phyloP scores from a whole-genome alignment of 352 stramenopile genomes.

The Phytophthora hibernalis region DNA sequence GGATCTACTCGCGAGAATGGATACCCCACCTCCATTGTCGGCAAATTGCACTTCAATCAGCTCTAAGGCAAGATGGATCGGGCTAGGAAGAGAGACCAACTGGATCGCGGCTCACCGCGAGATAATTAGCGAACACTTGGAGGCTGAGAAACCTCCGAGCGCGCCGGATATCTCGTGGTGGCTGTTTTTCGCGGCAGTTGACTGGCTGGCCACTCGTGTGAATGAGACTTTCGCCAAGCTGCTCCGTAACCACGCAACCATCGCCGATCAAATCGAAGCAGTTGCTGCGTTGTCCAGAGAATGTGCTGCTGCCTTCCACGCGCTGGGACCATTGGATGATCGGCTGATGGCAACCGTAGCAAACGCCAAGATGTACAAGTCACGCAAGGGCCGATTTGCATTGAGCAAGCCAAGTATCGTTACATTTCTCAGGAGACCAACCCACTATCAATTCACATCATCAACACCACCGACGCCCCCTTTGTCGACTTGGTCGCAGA shows the following conservation, averaged over 20 bases:
- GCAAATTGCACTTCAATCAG: neutral
- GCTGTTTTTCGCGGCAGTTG: slow-evolving; percentile 58
- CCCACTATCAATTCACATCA: slow-evolving; percentile 29
- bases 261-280: slow-evolving; percentile 29
- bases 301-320: slow-evolving; percentile 46
- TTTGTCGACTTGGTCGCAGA: slow-evolving; percentile 43
- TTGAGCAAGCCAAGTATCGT: slow-evolving; percentile 43
- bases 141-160: slow-evolving; percentile 30
- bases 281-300: slow-evolving; percentile 41
- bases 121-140: slow-evolving; percentile 53
- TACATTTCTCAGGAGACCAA: slow-evolving; percentile 53
- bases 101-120: slow-evolving; percentile 68
- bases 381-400: slow-evolving; percentile 38
- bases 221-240: slow-evolving; percentile 49
- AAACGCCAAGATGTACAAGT: slow-evolving; percentile 30
- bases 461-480: slow-evolving; percentile 38
- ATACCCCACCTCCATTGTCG: slow-evolving; percentile 3
- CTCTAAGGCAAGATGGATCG: slow-evolving; percentile 37
- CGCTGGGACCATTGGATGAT: slow-evolving; percentile 27
- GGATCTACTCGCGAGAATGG: slow-evolving; percentile 42
- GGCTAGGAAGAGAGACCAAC: slow-evolving; percentile 45
- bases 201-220: slow-evolving; percentile 53
- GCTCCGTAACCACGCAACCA: slow-evolving; percentile 32
- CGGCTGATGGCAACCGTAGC: slow-evolving; percentile 19
- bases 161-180: slow-evolving; percentile 60